Evolutionary conservation across 2,329 filamentous ascomycete species (phyloP), one percentile per base, ranked within the genome.

Genomic region (Apiospora arundinis): DNA sequence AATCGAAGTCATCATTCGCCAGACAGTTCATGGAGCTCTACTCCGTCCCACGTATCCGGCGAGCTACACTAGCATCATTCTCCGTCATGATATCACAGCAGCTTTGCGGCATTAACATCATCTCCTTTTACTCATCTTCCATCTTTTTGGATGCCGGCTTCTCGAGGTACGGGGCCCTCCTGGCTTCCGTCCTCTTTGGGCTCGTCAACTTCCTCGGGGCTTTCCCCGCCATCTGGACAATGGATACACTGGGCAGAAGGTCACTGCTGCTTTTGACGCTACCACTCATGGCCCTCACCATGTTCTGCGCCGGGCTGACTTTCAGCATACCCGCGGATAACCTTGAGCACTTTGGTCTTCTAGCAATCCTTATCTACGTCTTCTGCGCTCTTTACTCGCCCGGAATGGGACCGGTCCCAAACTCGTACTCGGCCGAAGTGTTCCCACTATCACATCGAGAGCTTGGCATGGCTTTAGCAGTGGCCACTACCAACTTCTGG

Each of bases 21-120:
- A n/a, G 16, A 12, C 49, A 69, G 45, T 66, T 76, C 40, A 48
- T 71, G 25, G 87, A 91, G 75, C 81, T 89, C 1, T 89, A 91
- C 74, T 89, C 87, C 1, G 85, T 91, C 67, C 85, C 89, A 0
- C 83, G 90, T 45, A 82, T 89, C 9, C 83, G 89, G 6, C 85
- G 89, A 52, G 92, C 92, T 0, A 92, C 90, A 0, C 85, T 90
- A 69, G 92, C 91, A 1, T 90, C 91, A 0, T 89, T 88, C 73
- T 88, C 88, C 0, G 90, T 93, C 74, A 93, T 94, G 91, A 89
- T 90, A 74, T 83, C 83, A 0, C 89, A 91, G 75, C 89, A 91
- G 76, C 86, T 91, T 82, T 90, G 88, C 72, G 89, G 88, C 52
- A 71, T 73, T 76, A 86, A 86, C 70, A 84, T 86, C 66, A 85